Evolutionary conservation across 768 basidiomycete species (phyloP), one percentile per base, ranked within the genome.

Genomic region (Phaeotremella fagi): DNA sequence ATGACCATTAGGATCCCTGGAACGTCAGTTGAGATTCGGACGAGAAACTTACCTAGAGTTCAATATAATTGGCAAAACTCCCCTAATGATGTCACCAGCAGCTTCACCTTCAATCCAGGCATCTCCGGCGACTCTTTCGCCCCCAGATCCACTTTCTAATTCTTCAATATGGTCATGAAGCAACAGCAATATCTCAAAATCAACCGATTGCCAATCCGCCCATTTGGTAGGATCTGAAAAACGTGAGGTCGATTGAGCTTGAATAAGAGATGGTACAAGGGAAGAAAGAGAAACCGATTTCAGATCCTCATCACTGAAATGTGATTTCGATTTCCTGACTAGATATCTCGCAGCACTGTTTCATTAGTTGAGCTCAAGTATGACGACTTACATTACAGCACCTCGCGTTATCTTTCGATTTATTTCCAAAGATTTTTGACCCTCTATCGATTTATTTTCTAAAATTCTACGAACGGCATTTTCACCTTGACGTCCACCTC

Each of bases 161-260:
- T 50, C 48, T n/a, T 57, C 48, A 11, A 71, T 50, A 50, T 70
- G 60, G 33, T 71, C 70, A 42, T 69, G 66, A n/a, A 75, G 52
- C 6, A 75, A 44, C 4, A 46, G 47, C 4, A 75, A 54, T 7
- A 75, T 60, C 22, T 71, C 67, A 15, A 51, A 48, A 41, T 75
- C 74, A 9, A 75, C 70, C 35, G 60, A 52, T 29, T 66, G 52
- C 72, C 70, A 73, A n/a, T 64, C 50, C 1, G 55, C 42, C 38
- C 38, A 41, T 41, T 41, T 41, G 7, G 12, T 18, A 12, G 38
- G 20, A 15, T 48, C 45, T 16, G 37, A 23, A 31, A 58, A 63
- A 12, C 68, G 59, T 22, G 49, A 52, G 1, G 57, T 52, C 0
- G 64, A 59, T 27, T 66, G 56, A 6, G 69, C 64, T n/a, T 63